Conservation (phyloP, 257 asterid species). For the Leptodermis oblonga region DNA sequence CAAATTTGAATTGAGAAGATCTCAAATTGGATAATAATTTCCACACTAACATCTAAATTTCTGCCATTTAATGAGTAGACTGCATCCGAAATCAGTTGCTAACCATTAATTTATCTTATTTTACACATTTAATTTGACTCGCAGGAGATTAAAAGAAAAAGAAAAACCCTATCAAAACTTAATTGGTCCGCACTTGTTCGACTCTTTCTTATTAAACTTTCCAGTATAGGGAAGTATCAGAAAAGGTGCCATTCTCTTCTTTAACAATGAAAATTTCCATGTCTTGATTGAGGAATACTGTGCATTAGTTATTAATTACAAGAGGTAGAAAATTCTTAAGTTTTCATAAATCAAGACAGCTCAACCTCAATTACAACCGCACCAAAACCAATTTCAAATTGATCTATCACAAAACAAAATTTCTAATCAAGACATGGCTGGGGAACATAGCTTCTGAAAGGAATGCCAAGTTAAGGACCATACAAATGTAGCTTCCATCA, state of each 20-base stretch:
- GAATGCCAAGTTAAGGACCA: not conserved
- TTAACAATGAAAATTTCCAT: not conserved
- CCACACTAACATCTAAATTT: not conserved
- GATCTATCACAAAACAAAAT: not conserved
- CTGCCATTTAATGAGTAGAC: not conserved
- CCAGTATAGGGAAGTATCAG: not conserved
- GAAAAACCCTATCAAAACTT: not conserved
- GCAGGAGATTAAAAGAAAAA: not conserved
- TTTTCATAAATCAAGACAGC: slow-evolving; percentile 1
- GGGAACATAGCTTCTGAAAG: not conserved
- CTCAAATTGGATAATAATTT: not conserved
- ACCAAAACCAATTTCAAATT: not conserved
- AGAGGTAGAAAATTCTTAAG: too few relatives aligned
- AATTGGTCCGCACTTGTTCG: not conserved
- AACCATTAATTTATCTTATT: too few relatives aligned
- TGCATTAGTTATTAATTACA: not conserved
- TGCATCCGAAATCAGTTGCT: not conserved
- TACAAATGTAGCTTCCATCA: not conserved
- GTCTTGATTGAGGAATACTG: not conserved
- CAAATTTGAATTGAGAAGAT: not conserved
- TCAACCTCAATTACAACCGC: not conserved
- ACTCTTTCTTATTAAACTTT: not conserved
- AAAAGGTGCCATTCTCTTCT: not conserved
- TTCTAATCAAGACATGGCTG: not conserved
- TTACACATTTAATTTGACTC: not conserved